A percentile compares a stretch with the other conserved stretches of the same genome.
These are phyloP conservation scores for Talaromyces nanjingensis DNA, from an alignment of 495 filamentous ascomycete species.

Conservation along the genomic window DNA sequence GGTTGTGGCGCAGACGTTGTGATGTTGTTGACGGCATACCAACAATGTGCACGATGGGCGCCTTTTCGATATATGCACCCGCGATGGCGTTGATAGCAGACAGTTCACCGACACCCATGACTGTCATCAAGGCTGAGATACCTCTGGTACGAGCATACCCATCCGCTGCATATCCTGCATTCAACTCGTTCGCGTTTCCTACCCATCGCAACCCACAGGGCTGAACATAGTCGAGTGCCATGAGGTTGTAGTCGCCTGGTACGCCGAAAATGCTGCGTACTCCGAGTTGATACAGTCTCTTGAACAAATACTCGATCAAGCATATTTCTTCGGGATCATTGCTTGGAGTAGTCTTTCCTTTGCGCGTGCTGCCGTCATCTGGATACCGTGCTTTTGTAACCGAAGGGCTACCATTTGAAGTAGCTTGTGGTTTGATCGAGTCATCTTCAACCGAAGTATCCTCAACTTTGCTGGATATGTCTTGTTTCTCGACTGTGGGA, in stretches of 20 bases:
- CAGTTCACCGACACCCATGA: constrained; percentile 75
- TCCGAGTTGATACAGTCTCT: constrained; percentile 60
- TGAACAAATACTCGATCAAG: constrained; percentile 58
- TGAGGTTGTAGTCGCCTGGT: constrained; percentile 71
- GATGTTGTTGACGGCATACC: constrained; percentile 47
- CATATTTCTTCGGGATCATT: not conserved
- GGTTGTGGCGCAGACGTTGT: constrained; percentile 49
- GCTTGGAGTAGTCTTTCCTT: too few species aligned
- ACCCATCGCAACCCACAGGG: constrained; percentile 64
- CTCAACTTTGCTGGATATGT: too few species aligned
- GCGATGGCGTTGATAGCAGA: constrained; percentile 68
- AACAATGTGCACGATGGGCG: constrained; percentile 74
- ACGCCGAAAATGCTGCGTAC: constrained; percentile 61
- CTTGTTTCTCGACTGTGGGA: too few species aligned
- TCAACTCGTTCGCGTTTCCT: constrained; percentile 75
- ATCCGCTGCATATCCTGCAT: constrained; percentile 79
- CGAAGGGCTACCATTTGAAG: too few species aligned
- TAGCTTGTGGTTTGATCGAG: too few species aligned
- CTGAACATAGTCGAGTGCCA: constrained; percentile 58
- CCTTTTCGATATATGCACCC: constrained; percentile 66
- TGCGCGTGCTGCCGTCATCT: too few species aligned
- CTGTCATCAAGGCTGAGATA: constrained; percentile 66
- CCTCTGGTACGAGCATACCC: constrained; percentile 72
- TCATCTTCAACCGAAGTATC: too few species aligned
- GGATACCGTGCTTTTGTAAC: too few species aligned